Base-by-base conservation (phyloP, 2,329 filamentous ascomycete species). In the Claviceps digitariae region DNA sequence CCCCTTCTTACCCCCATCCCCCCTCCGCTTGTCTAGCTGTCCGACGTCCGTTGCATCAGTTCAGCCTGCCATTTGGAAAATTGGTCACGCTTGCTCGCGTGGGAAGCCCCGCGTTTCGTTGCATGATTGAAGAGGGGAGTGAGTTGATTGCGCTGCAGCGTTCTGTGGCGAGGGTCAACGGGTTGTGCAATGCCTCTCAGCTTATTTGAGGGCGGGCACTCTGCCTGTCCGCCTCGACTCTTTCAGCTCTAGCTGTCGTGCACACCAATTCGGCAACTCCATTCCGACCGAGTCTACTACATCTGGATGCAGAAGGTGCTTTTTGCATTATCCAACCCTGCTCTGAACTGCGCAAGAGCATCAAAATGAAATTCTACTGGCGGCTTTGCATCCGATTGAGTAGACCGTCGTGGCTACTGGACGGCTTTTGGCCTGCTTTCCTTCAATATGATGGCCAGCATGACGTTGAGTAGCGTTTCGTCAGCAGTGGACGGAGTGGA, bases 191-290 rank as follows among this genome's bases (percentile, higher is more conserved):
- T 40, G n/a, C 41, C 29, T 27, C 15, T 38, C 21, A 31, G 38
- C 17, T 36, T 51, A 38, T 46, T 46, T 51, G 21, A 45, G 31
- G 13, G 13, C 29, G 15, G 10, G 20, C 21, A 8, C 34, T 47
- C 43, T n/a, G 9, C n/a, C 25, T n/a, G 25, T 36, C 27, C 8
- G 13, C 38, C 38, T 38, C 15, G 12, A 25, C 43, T 41, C 44
- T 23, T 44, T 45, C 50, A 49, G 53, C 53, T 52, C 29, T 13
- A 13, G 31, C 31, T 45, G 31, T 41, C 25, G 50, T 55, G 50
- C 47, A 55, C 50, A 55, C 53, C 50, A 50, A 50, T 25, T 52
- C 41, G 53, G 53, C 50, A 52, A 31, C 31, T 27, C 34, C 29
- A 34, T 46, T 43, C 53, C 50, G 43, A 45, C 41, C 46, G 20